Base-by-base conservation (phyloP, 805 yeast species). In the Teunomyces barrocoloradensis region DNA sequence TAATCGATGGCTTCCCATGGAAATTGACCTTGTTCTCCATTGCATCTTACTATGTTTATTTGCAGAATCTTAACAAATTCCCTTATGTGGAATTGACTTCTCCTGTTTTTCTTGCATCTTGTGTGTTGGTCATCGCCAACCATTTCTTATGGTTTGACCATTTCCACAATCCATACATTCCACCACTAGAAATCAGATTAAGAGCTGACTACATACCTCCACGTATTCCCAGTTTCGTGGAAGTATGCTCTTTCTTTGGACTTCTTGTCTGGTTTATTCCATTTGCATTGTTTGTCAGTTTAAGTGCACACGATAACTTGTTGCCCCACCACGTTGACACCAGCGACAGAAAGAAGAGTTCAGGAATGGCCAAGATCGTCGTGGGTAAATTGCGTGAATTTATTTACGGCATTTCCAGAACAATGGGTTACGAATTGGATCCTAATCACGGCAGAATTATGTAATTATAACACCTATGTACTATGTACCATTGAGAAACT, bases 161-260 rank as follows among this genome's bases (percentile, higher is more conserved):
- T 63, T 94, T 94, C 72, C 82, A 82, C 53, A 75, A 82, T 49
- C 85, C 89, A 36, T 74, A 78, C 41, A 75, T 87, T 23, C 92
- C 96, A 9, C 84, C 94, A 34, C 76, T 85, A 53, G 75, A 77
- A 51, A 79, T 73, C 53, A 65, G 87, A 56, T 70, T 84, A 58
- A 75, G 70, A 53, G 77, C 87, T 42, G 75, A 75, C 42, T 85
- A 82, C 58, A 67, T 67, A 18, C 80, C 87, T 41, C 87, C 86
- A 11, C 78, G 80, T 40, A 79, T 88, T 45, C 96, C 96, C 1
- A 75, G 86, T 10, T 92, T 92, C 60, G 75, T 90, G 1, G 96
- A 94, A 62, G 88, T 94, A 3, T 88, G 97, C n/a, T 86, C 97
- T 3, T 94, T 94, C 65, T 91, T 94, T 62, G 99, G 97, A 1